These are phyloP conservation scores for Globisporangium solare DNA, from an alignment of 352 stramenopile species.

Conservation along the genomic window DNA sequence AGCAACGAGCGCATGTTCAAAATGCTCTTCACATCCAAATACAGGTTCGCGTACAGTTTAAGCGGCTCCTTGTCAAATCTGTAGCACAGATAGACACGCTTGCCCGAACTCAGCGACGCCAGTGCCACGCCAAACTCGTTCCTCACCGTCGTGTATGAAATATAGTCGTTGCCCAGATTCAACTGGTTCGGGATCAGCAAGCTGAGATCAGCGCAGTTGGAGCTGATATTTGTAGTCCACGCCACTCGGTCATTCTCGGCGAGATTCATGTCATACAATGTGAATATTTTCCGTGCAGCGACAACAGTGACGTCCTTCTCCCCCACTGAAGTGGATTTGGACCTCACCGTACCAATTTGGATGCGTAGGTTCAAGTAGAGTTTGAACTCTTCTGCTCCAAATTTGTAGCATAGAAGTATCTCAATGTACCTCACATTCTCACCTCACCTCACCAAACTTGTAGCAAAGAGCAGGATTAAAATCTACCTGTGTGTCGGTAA, in stretches of 20 bases:
- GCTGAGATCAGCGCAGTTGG: conserved; percentile 30
- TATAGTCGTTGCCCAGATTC: conserved; percentile 38
- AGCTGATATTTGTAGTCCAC: conserved; percentile 32
- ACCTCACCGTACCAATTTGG: conserved; percentile 41
- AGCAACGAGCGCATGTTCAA: conserved; percentile 41
- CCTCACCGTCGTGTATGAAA: conserved; percentile 30
- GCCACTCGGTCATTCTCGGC: conserved; percentile 39
- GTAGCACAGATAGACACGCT: conserved; percentile 60
- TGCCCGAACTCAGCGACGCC: conserved; percentile 39
- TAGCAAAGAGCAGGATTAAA: conserved; percentile 60
- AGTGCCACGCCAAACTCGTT: conserved; percentile 36
- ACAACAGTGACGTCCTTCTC: conserved; percentile 50
- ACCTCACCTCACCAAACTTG: too few relatives aligned
- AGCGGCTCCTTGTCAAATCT: conserved; percentile 53
- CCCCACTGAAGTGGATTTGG: conserved; percentile 29
- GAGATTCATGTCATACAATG: conserved; percentile 40
- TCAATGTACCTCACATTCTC: too few relatives aligned
- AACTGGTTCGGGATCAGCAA: conserved; percentile 25
- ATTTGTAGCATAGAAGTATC: conserved; percentile 66
- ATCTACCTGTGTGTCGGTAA: conserved; percentile 35
- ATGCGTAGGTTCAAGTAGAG: conserved; percentile 46
- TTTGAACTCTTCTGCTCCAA: conserved; percentile 50
- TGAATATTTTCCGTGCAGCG: conserved; percentile 38
- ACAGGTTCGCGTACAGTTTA: conserved; percentile 39
- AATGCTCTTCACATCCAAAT: conserved; percentile 60